These are phyloP conservation scores for Prunus kanzakura DNA, from an alignment of 306 rosid genomes.

Conservation along the genomic window DNA sequence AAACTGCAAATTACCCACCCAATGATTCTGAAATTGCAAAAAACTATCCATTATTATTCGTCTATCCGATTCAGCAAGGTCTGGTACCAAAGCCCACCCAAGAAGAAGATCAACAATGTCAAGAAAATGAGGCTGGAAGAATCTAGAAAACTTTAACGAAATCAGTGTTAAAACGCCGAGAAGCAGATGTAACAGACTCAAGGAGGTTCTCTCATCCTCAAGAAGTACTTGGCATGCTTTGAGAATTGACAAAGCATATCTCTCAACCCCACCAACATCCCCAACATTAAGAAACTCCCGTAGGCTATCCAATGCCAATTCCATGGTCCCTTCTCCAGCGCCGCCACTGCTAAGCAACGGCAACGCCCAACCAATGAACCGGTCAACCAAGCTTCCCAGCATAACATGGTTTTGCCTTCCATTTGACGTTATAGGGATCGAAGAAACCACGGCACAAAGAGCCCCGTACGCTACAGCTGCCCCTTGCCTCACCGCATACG, in stretches of 20 bases:
- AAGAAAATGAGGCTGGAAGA: constrained; percentile 80
- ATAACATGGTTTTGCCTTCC: constrained; percentile 77
- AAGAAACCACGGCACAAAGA: constrained; percentile 70
- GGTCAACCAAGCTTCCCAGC: constrained; percentile 70
- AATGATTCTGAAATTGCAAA: constrained; percentile 89
- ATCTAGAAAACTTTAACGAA: constrained; percentile 68
- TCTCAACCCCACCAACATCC: constrained; percentile 64
- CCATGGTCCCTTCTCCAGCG: constrained; percentile 53
- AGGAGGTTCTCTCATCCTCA: constrained; percentile 93
- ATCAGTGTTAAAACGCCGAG: constrained; percentile 70
- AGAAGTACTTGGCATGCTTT: constrained; percentile 85
- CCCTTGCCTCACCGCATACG: constrained; percentile 63
- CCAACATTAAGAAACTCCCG: constrained; percentile 83
- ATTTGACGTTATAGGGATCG: constrained; percentile 51
- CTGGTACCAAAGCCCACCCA: constrained; percentile 84
- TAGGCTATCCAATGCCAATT: constrained; percentile 72
- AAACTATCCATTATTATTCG: constrained; percentile 74
- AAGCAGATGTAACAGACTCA: constrained; percentile 59
- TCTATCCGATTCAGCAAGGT: constrained; percentile 64
- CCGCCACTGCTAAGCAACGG: constrained; percentile 61
- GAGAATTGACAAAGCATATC: constrained; percentile 74
- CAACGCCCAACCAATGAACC: constrained; percentile 86
- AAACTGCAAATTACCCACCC: constrained; percentile 85
- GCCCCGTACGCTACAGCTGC: constrained; percentile 79
- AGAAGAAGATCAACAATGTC: constrained; percentile 83